Evolutionary conservation across 179 eudicot genomes (phyloP).

Genomic region (Gypsophila paniculata): DNA sequence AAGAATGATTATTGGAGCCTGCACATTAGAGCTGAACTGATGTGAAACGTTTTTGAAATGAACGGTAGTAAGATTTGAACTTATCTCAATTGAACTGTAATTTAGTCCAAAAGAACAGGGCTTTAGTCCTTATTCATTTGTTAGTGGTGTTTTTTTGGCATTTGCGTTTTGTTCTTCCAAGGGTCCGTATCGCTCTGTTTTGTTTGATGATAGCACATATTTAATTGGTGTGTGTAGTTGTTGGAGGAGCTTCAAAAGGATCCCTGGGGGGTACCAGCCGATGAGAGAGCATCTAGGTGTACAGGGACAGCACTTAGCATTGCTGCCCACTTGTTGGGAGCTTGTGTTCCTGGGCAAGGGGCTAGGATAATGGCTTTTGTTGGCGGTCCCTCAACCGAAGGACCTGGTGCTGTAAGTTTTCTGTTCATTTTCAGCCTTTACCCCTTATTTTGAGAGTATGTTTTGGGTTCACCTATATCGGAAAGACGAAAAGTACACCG

Average conservation of each 20-base stretch:
- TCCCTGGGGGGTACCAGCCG: conserved; percentile 81
- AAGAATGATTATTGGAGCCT: background rate
- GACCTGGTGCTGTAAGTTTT: conserved; percentile 86
- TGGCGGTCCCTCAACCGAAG: conserved; percentile 94
- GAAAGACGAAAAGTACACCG: no score
- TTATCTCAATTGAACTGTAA: no score
- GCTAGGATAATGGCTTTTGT: conserved; percentile 93
- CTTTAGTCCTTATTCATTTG: background rate
- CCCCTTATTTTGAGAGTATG: no score
- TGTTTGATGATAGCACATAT: conserved; percentile 8
- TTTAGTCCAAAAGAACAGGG: no score
- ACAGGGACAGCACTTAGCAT: conserved; percentile 79
- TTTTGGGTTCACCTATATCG: no score
- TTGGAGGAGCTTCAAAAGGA: conserved; percentile 96
- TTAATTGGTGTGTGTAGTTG: conserved; percentile 38
- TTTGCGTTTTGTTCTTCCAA: background rate
- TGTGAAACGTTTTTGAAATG: no score
- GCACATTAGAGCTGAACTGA: no score
- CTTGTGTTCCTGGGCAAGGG: conserved; percentile 84
- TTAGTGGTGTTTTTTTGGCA: background rate
- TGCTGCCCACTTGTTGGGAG: conserved; percentile 88
- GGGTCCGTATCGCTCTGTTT: background rate
- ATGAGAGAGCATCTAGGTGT: conserved; percentile 80
- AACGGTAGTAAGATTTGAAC: no score
- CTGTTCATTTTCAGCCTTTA: conserved; percentile 12